These are phyloP conservation scores for Coemansia sp. DNA, from an alignment of 192 early-diverging fungal genomes.

Conservation along the genomic window DNA sequence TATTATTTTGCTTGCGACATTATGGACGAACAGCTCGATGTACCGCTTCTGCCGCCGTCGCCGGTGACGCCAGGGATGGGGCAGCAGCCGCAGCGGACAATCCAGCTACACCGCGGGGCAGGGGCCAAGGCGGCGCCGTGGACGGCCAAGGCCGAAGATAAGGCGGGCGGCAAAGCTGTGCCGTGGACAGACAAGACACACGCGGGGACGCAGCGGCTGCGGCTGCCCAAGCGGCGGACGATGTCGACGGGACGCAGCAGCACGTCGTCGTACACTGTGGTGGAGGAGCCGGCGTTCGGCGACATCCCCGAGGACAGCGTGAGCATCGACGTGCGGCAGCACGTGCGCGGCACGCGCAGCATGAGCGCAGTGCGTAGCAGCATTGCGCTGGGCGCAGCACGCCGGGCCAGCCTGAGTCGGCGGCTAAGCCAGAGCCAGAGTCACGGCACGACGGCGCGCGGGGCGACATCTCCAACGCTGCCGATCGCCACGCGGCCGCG, in stretches of 20 bases:
- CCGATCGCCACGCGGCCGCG: constrained; percentile 38
- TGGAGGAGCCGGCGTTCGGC: not conserved
- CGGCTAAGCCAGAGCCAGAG: constrained; percentile 39
- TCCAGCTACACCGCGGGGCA: constrained; percentile 29
- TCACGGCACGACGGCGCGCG: constrained; percentile 8
- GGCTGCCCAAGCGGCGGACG: constrained; percentile 43
- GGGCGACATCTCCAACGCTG: constrained; percentile 30
- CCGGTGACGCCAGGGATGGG: constrained; percentile 19
- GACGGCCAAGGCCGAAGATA: constrained; percentile 13
- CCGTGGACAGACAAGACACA: constrained; percentile 12
- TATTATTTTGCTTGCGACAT: not conserved
- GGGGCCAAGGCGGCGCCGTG: constrained; percentile 14
- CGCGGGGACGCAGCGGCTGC: constrained; percentile 29
- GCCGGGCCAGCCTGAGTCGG: constrained; percentile 28
- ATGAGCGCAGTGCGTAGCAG: constrained; percentile 33
- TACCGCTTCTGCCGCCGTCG: constrained; percentile 30
- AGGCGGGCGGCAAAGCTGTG: constrained; percentile 4
- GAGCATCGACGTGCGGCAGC: not conserved
- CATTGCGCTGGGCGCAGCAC: constrained; percentile 38
- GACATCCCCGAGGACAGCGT: constrained; percentile 3
- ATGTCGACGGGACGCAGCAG: constrained; percentile 35
- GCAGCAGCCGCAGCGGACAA: constrained; percentile 15
- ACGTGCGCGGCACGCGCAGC: constrained; percentile 37
- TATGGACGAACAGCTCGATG: constrained; percentile 9
- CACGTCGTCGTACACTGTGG: constrained; percentile 13